Base-by-base conservation (phyloP, 78 protist species). In the Chrysochromulina parva region DNA sequence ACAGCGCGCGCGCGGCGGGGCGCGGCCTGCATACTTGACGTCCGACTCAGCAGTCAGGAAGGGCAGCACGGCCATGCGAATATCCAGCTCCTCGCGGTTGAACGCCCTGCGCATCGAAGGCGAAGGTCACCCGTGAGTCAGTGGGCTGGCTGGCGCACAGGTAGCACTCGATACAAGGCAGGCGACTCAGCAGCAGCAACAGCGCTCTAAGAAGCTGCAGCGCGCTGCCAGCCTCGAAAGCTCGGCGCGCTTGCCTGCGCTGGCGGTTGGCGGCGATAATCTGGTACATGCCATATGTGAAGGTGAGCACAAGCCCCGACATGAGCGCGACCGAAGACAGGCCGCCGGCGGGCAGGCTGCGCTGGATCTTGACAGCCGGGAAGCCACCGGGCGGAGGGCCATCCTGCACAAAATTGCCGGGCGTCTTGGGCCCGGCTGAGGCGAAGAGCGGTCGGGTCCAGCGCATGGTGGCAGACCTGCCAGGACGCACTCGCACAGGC, bases 351-450 rank as follows among this genome's bases (percentile, higher is more conserved):
- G 84, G 84, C 14, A 74, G 54, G 84, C 50, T 74, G 47, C 54
- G 54, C 55, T 47, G 11, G 84, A 20, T 14, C 28, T 14, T 1
- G 22, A 74, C 10, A 24, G 55, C 24, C 58, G 26, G 10, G 55
- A 13, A 74, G 28, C 84, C 84, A 28, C 84, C 84, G 14, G 84
- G 58, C 55, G 84, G 84, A 3, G 84, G 84, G 26, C 55, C 84
- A 50, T 74, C 84, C 84, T 74, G 38, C 38, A 38, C 38, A 38
- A 38, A 38, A 38, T 38, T 38, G 38, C 38, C 38, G 38, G 38
- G 38, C 38, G 38, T 38, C 38, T 38, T 38, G 38, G 38, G 38
- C 38, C 38, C 38, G 38, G 38, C 38, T 38, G 38, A 38, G 38
- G 38, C 38, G 38, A 38, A 38, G 38, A 38, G 38, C 38, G 38